phyloP scores from a whole-genome alignment of 495 filamentous ascomycete species.

The Cairneyella variabilis region DNA sequence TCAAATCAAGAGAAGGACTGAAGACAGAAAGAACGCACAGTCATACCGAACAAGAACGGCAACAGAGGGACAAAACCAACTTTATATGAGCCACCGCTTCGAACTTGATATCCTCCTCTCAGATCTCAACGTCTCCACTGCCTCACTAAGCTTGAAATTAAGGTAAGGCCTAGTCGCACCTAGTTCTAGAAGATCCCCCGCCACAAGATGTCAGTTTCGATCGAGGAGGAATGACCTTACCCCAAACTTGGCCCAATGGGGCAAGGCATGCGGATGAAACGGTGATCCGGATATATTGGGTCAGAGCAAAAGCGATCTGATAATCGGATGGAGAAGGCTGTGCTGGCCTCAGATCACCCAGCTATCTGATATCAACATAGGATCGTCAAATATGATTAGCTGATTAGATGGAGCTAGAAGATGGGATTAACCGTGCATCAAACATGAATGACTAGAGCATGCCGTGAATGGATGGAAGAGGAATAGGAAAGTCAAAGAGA shows the following conservation, averaged over 20 bases:
- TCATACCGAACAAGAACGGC: background rate
- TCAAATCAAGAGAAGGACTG: slow-evolving; percentile 14
- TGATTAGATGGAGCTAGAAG: background rate
- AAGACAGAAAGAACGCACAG: slow-evolving; percentile 5
- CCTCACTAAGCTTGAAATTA: background rate
- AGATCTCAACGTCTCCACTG: background rate
- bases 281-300: background rate
- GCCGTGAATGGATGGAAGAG: background rate
- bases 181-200: background rate
- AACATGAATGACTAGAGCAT: too few relatives aligned
- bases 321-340: slow-evolving; percentile 1
- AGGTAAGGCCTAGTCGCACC: background rate
- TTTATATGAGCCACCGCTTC: slow-evolving; percentile 2
- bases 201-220: background rate
- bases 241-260: background rate
- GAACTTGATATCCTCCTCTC: background rate
- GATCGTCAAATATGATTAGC: slow-evolving; percentile 3
- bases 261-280: slow-evolving; percentile 5
- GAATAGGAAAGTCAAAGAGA: background rate
- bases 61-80: background rate
- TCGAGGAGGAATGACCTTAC: background rate
- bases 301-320: background rate
- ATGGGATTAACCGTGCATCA: background rate
- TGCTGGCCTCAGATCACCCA: background rate
- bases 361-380: background rate